Base-by-base conservation (phyloP, 2,329 filamentous ascomycete species). In the Talaromyces sp. region DNA sequence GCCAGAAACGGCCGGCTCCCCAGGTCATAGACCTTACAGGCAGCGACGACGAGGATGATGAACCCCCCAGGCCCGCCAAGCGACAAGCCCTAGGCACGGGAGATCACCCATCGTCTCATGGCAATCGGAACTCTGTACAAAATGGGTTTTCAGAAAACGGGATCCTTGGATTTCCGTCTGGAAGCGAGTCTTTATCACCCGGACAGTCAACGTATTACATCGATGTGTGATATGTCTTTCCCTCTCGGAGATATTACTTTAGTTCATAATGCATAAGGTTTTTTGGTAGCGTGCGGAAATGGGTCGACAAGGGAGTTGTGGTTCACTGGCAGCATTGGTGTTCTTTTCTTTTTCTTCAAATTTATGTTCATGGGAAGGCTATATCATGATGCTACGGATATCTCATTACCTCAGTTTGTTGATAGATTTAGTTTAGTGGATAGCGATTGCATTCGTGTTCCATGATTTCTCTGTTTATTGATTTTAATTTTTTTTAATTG, bases 1-100 rank as follows among this genome's bases (percentile, higher is more conserved):
- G 70, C 50, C 77, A 72, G 51, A 84, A 84, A 65, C 72, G 81
- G 59, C 69, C 79, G 14, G 75, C 75, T 31, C 70, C 77, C 19
- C 73, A 77, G 62, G 75, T 84, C n/a, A 83, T 84, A 62, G 82
- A 84, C 65, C 70, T 84, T 46, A 84, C 81, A 3, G 74, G 76
- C 14, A 83, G 80, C 65, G 81, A 80, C 54, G 80, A 82, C 58
- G 76, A 79, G 17, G 80, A 83, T 48, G 77, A 74, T 10, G 72
- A 78, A n/a, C 65, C 26, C 68, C 70, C 31, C 67, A 73, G 54
- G 50, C 68, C 27, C 71, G 76, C 69, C n/a, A 75, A 77, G 64
- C 68, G 74, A 35, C 71, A 66, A 24, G 68, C 66, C 3, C 54
- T 71, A 32, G 65, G 62, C 61, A 57, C 66, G 19, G 48, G 64